Evolutionary conservation across 2,329 filamentous ascomycete genomes (phyloP).

Genomic region (Helicocarpus griseus): DNA sequence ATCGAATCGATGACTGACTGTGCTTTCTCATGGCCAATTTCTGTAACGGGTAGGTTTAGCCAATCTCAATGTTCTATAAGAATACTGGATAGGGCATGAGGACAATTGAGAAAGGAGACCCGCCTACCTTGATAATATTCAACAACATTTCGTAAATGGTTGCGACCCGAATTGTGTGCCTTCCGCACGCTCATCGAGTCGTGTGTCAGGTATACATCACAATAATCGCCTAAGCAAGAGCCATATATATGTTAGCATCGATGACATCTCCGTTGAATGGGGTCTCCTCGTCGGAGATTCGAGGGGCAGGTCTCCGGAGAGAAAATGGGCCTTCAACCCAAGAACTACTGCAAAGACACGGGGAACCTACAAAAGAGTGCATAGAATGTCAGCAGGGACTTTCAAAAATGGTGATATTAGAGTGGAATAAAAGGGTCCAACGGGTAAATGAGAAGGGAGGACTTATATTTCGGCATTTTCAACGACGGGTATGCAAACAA

Average conservation of each 20-base stretch:
- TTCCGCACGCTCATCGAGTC: slow-evolving; percentile 99
- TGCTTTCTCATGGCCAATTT: slow-evolving; percentile 97
- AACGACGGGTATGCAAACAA: background rate
- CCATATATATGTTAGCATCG: slow-evolving; percentile 1
- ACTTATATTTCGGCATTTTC: slow-evolving; percentile 85
- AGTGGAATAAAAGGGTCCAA: slow-evolving; percentile 1
- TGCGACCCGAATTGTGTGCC: slow-evolving; percentile 92
- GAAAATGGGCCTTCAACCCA: background rate
- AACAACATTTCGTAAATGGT: slow-evolving; percentile 93
- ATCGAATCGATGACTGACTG: slow-evolving; percentile 98
- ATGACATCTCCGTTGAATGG: background rate
- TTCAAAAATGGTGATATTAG: background rate
- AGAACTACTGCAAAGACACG: slow-evolving; percentile 2
- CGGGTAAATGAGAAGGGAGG: slow-evolving; percentile 3
- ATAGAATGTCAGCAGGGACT: slow-evolving; percentile 28
- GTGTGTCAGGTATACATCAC: slow-evolving; percentile 99
- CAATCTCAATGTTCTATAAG: background rate
- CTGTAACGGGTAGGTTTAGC: slow-evolving; percentile 34
- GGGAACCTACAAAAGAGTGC: slow-evolving; percentile 59
- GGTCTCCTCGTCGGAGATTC: slow-evolving; percentile 1
- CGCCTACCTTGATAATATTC: slow-evolving; percentile 90
- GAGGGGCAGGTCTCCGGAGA: slow-evolving; percentile 12
- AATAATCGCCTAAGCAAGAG: slow-evolving; percentile 64
- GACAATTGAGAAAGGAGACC: slow-evolving; percentile 16
- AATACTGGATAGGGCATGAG: background rate